Percentiles rank a stretch among this genome's conserved stretches.
These are phyloP conservation scores for Barnettozyma californica DNA, from an alignment of 805 yeast genomes.

Conservation along the genomic window DNA sequence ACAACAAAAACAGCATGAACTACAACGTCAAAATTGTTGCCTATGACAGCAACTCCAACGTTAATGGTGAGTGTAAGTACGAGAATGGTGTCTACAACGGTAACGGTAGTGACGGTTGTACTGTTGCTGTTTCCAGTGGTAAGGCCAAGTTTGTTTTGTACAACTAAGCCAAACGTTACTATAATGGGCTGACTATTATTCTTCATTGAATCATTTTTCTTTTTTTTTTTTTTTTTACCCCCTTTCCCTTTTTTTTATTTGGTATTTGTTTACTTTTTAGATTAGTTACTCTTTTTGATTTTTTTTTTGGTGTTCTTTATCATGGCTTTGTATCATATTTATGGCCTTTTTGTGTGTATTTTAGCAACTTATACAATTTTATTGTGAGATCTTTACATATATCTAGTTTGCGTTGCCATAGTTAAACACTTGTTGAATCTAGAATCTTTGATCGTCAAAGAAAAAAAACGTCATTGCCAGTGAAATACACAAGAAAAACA, in stretches of 20 bases:
- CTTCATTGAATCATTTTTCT: not conserved
- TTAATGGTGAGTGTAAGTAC: conserved; percentile 41
- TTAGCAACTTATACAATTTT: not conserved
- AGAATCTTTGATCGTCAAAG: not conserved
- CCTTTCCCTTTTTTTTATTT: not conserved
- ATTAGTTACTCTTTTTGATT: not conserved
- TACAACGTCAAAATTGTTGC: conserved; percentile 74
- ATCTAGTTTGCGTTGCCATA: not conserved
- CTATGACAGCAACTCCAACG: conserved; percentile 45
- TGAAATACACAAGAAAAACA: not conserved
- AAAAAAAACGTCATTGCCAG: not conserved
- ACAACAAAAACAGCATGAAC: conserved; percentile 64
- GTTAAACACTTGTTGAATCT: not conserved
- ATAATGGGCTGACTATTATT: not conserved
- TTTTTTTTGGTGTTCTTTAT: not conserved
- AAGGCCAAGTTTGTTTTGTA: conserved; percentile 56
- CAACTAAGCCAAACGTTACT: conserved; percentile 13
- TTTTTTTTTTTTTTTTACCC: too few relatives aligned
- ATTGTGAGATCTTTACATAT: not conserved
- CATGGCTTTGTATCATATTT: not conserved
- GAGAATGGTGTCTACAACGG: conserved; percentile 30
- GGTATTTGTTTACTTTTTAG: not conserved
- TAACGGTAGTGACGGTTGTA: conserved; percentile 69
- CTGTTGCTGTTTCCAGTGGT: conserved; percentile 60
- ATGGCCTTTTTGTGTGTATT: not conserved